Evolutionary conservation across 768 basidiomycete species (phyloP).

Genomic region (Pleurotus eryngii): DNA sequence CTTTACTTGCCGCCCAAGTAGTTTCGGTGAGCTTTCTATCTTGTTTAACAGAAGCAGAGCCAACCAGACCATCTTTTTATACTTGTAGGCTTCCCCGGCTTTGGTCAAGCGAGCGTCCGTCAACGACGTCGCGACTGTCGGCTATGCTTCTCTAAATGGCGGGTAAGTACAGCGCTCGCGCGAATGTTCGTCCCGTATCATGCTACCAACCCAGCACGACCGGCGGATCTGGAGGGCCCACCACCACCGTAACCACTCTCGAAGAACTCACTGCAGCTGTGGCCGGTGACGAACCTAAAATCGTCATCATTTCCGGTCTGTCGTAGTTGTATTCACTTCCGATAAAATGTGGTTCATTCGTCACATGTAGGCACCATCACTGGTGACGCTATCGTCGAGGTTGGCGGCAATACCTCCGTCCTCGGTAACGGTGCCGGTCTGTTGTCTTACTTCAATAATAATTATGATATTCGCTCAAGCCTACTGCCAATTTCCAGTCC

Average conservation of each 20-base stretch:
- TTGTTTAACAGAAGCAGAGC: background rate
- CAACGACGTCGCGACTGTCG: constrained; percentile 33
- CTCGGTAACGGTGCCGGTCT: constrained; percentile 28
- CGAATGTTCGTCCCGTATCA: background rate
- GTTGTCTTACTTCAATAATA: background rate
- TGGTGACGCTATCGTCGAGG: constrained; percentile 36
- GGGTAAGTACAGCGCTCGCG: background rate
- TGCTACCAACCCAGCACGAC: constrained; percentile 28
- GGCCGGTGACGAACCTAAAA: constrained; percentile 34
- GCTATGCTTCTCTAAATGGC: constrained; percentile 28
- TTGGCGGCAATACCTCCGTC: constrained; percentile 43
- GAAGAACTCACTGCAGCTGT: constrained; percentile 39
- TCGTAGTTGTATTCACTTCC: background rate
- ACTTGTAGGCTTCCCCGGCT: constrained; percentile 9
- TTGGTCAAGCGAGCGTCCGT: constrained; percentile 33
- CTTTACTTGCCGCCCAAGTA: constrained; percentile 13
- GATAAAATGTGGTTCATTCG: background rate
- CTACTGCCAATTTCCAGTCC: constrained; percentile 22
- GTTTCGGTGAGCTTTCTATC: constrained; percentile 10
- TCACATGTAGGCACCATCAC: constrained; percentile 34
- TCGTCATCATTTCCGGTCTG: constrained; percentile 42
- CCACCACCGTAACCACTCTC: constrained; percentile 41
- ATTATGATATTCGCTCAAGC: background rate
- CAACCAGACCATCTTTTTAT: background rate
- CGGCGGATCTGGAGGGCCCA: constrained; percentile 42